A percentile compares a stretch with the other conserved stretches of the same genome.
Evolutionary conservation across 169 alveolate species (phyloP).

Genomic region (Pseudocohnilembus persalinus): DNA sequence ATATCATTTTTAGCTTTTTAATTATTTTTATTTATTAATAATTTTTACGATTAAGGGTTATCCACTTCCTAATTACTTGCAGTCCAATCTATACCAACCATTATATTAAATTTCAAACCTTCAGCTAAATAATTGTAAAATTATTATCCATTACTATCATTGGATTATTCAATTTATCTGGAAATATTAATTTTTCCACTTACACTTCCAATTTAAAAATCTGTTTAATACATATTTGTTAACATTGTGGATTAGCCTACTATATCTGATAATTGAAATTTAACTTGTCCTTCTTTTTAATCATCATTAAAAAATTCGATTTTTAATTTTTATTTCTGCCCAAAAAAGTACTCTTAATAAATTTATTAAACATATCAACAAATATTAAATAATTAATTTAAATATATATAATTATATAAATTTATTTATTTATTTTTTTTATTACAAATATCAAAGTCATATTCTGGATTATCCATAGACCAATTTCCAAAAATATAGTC

Average conservation of each 20-base stretch:
- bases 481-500: not conserved
- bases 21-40: too few species aligned
- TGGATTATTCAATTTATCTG: not conserved
- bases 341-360: not conserved
- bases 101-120: not conserved
- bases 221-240: too few species aligned
- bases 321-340: too few species aligned
- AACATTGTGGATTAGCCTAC: not conserved
- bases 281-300: not conserved
- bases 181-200: not conserved
- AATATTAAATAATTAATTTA: too few species aligned
- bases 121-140: not conserved
- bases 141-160: not conserved
- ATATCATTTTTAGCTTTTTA: too few species aligned
- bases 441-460: not conserved
- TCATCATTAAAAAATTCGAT: not conserved
- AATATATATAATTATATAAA: too few species aligned
- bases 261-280: not conserved
- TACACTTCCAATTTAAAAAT: not conserved
- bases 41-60: not conserved
- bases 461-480: not conserved
- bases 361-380: too few species aligned
- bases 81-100: not conserved
- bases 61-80: not conserved
- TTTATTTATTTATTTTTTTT: too few species aligned